Evolutionary conservation across 768 basidiomycete genomes (phyloP).

Genomic region (Mycena polygramma): DNA sequence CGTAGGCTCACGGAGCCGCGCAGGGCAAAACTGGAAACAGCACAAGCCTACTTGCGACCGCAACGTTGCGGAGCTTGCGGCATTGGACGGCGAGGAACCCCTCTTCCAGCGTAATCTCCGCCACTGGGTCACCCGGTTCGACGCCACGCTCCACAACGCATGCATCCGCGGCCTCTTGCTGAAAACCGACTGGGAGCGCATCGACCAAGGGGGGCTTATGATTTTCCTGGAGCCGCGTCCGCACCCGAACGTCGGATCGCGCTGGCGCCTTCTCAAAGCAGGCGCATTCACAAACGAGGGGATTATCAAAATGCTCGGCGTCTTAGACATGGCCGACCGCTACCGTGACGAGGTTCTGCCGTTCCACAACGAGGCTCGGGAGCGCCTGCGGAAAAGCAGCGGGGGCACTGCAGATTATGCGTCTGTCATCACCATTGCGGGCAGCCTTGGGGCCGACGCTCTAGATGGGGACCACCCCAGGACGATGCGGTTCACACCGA

Average conservation of each 20-base stretch:
- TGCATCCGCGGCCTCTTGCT: conserved; percentile 11
- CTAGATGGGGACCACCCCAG: not conserved
- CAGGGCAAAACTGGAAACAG: conserved; percentile 10
- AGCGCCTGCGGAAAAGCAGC: conserved; percentile 43
- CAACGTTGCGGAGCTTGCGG: not conserved
- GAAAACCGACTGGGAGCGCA: conserved; percentile 12
- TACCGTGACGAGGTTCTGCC: conserved; percentile 14
- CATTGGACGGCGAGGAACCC: conserved; percentile 7
- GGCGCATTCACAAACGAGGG: conserved; percentile 7
- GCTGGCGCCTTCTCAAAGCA: conserved; percentile 16
- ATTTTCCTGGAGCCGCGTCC: conserved; percentile 14
- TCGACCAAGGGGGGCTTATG: conserved; percentile 17
- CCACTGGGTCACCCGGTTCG: conserved; percentile 21
- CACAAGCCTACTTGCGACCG: conserved; percentile 26
- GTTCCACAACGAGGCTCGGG: conserved; percentile 7
- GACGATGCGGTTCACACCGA: conserved; percentile 3
- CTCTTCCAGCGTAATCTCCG: conserved; percentile 17
- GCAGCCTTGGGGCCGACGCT: conserved; percentile 4
- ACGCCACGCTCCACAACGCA: conserved; percentile 12
- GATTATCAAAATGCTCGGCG: not conserved
- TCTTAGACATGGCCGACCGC: not conserved
- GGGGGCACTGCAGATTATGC: conserved; percentile 36
- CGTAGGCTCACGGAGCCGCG: not conserved
- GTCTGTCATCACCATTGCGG: conserved; percentile 11
- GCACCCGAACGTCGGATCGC: conserved; percentile 18